Evolutionary conservation across 345 rosid genomes (phyloP).

Genomic region (Dipteronia sinensis): DNA sequence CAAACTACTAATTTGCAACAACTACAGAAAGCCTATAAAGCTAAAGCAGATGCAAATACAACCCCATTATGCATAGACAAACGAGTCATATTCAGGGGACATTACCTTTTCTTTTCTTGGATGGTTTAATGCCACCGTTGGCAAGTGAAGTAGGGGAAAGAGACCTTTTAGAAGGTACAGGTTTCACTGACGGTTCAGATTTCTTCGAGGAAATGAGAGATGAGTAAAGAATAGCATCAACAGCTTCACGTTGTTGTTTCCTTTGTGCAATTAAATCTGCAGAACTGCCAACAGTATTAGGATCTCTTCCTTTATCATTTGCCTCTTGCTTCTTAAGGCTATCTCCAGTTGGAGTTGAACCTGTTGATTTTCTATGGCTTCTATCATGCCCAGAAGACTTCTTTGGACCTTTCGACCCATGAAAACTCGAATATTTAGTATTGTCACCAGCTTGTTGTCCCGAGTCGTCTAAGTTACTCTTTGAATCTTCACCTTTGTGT

Average conservation of each 20-base stretch:
- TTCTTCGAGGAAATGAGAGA: slow-evolving; percentile 80
- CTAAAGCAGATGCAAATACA: not conserved
- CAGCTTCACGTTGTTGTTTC: slow-evolving; percentile 84
- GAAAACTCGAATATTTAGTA: slow-evolving; percentile 19
- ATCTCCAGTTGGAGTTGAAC: slow-evolving; percentile 30
- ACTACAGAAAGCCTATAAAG: not conserved
- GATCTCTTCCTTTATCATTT: slow-evolving; percentile 28
- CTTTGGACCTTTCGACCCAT: slow-evolving; percentile 33
- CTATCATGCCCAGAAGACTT: slow-evolving; percentile 36
- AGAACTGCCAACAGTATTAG: slow-evolving; percentile 39
- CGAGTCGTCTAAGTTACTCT: slow-evolving; percentile 8
- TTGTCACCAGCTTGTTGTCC: slow-evolving; percentile 29
- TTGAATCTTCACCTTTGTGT: slow-evolving; percentile 19
- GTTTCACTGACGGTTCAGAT: slow-evolving; percentile 39
- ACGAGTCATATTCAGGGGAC: not conserved
- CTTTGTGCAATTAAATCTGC: slow-evolving; percentile 58
- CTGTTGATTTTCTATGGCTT: slow-evolving; percentile 34
- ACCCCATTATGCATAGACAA: not conserved
- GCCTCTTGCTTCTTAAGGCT: slow-evolving; percentile 31
- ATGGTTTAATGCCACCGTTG: slow-evolving; percentile 46
- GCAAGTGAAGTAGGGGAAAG: slow-evolving; percentile 45
- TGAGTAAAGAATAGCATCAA: slow-evolving; percentile 78
- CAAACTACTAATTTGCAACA: not conserved
- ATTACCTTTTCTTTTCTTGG: slow-evolving; percentile 71
- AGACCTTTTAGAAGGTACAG: slow-evolving; percentile 54